These are phyloP conservation scores for Candida hungchunana DNA, from an alignment of 805 yeast species.

Conservation along the genomic window DNA sequence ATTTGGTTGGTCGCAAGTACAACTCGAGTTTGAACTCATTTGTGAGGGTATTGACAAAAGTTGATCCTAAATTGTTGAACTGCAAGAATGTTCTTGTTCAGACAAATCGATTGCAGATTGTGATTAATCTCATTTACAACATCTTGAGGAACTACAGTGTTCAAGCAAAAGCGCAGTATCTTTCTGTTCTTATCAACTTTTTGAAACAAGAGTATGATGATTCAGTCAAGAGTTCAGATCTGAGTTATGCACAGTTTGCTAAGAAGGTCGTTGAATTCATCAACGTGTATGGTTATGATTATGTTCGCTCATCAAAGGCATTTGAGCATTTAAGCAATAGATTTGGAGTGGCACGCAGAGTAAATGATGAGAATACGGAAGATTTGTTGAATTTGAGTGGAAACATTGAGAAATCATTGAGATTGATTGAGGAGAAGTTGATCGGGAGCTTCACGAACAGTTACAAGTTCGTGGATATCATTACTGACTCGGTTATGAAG, in stretches of 20 bases:
- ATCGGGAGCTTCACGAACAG: conserved; percentile 10
- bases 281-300: conserved; percentile 15
- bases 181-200: conserved; percentile 15
- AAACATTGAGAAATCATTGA: conserved; percentile 15
- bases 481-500: conserved; percentile 7
- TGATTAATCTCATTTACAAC: conserved; percentile 15
- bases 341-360: conserved; percentile 8
- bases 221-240: conserved; percentile 2
- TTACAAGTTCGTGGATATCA: conserved; percentile 6
- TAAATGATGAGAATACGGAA: conserved; percentile 8
- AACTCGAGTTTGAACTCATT: conserved; percentile 17
- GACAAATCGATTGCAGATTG: conserved; percentile 19
- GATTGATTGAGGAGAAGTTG: conserved; percentile 13
- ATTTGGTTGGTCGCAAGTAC: conserved; percentile 11
- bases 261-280: conserved; percentile 18
- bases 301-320: conserved; percentile 11
- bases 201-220: conserved; percentile 16
- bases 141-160: conserved; percentile 13
- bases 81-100: conserved; percentile 17
- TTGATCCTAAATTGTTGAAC: conserved; percentile 16
- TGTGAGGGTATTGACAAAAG: conserved; percentile 16
- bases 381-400: conserved; percentile 14
- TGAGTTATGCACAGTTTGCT: conserved; percentile 10
- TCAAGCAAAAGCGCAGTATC: conserved; percentile 10
- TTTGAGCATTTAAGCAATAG: conserved; percentile 13